Evolutionary conservation across 441 rosid species (phyloP).

Genomic region (Pelargonium cotyledonis): DNA sequence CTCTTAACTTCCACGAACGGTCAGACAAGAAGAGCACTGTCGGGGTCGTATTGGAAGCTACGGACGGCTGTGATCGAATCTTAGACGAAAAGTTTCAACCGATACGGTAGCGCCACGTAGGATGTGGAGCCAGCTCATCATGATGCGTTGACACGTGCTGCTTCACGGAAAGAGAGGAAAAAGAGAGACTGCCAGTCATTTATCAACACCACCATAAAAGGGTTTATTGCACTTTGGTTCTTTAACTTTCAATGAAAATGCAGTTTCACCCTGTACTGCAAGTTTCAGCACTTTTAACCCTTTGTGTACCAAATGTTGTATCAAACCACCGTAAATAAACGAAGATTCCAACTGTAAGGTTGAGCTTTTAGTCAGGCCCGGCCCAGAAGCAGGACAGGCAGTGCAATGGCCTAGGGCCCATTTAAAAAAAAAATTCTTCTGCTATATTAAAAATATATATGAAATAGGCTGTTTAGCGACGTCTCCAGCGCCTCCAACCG

Average conservation of each 20-base stretch:
- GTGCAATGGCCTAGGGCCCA: no score
- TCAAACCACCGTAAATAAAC: no score
- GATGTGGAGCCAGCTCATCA: conserved; percentile 32
- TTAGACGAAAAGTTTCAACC: conserved; percentile 22
- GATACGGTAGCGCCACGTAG: conserved; percentile 36
- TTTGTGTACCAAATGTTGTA: no score
- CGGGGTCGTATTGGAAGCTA: conserved; percentile 30
- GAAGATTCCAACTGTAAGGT: no score
- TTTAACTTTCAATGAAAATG: not conserved
- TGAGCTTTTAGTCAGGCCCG: no score
- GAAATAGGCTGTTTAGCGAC: no score
- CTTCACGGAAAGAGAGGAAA: conserved; percentile 16
- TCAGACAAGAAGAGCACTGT: conserved; percentile 37
- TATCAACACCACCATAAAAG: not conserved
- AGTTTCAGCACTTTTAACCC: no score
- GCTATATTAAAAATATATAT: no score
- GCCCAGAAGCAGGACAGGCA: no score
- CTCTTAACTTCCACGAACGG: conserved; percentile 42
- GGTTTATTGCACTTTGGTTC: not conserved
- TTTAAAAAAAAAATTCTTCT: no score
- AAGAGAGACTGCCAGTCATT: not conserved
- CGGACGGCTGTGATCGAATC: conserved; percentile 53
- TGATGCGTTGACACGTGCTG: conserved; percentile 38
- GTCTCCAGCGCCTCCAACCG: no score
- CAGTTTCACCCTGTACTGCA: no score